These are phyloP conservation scores for Scenedesmus sp. DNA, from an alignment of 163 green algal species.

Conservation along the genomic window DNA sequence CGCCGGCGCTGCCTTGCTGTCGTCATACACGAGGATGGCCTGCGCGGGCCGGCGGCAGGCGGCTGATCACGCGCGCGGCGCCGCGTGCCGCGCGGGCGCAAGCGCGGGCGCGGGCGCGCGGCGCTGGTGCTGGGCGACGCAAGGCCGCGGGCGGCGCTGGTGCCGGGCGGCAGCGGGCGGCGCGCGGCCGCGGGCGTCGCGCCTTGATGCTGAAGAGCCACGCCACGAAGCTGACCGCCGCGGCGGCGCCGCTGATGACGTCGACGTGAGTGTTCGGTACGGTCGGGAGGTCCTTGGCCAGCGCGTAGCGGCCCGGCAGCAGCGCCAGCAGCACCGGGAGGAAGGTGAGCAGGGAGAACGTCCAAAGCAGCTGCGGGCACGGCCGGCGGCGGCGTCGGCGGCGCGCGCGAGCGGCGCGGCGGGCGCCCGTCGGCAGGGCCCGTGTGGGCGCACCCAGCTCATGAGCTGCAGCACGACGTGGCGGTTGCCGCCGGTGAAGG, in stretches of 20 bases:
- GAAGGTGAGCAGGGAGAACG: constrained; percentile 29
- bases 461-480: constrained; percentile 51
- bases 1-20: background rate
- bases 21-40: constrained; percentile 51
- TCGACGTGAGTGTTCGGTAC: constrained; percentile 55
- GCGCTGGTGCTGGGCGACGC: background rate
- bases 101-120: background rate
- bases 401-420: background rate
- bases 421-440: background rate
- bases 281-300: constrained; percentile 31
- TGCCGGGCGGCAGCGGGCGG: background rate
- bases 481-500: constrained; percentile 44
- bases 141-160: too few relatives aligned
- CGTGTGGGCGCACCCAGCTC: constrained; percentile 46
- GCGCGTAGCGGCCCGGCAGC: constrained; percentile 30
- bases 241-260: constrained; percentile 49
- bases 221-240: constrained; percentile 45
- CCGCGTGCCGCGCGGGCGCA: background rate
- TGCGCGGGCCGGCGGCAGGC: background rate
- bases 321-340: constrained; percentile 43
- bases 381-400: too few relatives aligned
- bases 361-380: constrained; percentile 44
- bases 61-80: background rate
- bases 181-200: background rate
- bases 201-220: constrained; percentile 58